Base-by-base conservation (phyloP, 495 filamentous ascomycete genomes). In the Aspergillus hancockii region DNA sequence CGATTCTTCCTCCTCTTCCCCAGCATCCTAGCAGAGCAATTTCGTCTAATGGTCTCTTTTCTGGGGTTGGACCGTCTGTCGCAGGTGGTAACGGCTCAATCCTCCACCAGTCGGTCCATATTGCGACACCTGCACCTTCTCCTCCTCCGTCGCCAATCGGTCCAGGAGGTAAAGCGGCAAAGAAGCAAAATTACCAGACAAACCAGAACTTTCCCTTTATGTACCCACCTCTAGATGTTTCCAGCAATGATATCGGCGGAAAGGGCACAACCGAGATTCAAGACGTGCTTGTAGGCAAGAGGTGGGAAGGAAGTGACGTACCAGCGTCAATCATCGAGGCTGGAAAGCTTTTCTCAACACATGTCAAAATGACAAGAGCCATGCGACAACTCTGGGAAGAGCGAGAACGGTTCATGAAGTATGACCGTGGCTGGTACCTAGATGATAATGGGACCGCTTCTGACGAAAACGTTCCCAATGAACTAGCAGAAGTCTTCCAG, bases 121-220 rank as follows among this genome's bases (percentile, higher is more conserved):
- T 98, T 58, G 95, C 94, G 46, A 98, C 94, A 4, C 94, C 94
- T 0, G 93, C 92, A 0, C 94, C 95, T n/a, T 98, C 95, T 6
- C 94, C 94, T 23, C 94, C 94, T 1, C 94, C 94, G 12, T 96
- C 92, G 7, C 95, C 94, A 4, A 90, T 88, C 3, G 87, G 85
- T 0, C 87, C 90, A 5, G 92, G 92, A 38, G 92, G 92, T 5
- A 98, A 98, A 71, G 90, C 89, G 46, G 92, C 88, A 16, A 98
- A 98, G 77, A 98, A 98, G 67, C 95, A 98, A 62, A 98, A 98
- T 58, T 98, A 98, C 69, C 94, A 98, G 71, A 98, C 94, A 0
- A 98, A 98, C 68, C 94, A 98, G 62, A 93, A 96, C 64, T 98
- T 98, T 63, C 94, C 94, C 0, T 97, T 98, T 64, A 85, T 98